Evolutionary conservation across 2,329 filamentous ascomycete species (phyloP).

Genomic region (Aspergillus sp.): DNA sequence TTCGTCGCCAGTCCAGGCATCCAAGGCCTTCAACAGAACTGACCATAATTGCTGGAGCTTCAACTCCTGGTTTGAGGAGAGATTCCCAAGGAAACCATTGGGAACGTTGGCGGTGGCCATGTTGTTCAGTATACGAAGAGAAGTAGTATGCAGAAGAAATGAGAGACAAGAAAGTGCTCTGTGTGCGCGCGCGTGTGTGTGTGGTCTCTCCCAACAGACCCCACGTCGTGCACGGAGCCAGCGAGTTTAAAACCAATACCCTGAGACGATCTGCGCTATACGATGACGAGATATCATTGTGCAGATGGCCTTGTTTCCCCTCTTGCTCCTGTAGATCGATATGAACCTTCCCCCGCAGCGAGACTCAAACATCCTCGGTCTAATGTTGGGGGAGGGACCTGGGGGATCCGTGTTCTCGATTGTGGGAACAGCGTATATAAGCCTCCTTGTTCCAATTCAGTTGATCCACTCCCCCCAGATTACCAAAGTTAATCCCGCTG

Average conservation of each 20-base stretch:
- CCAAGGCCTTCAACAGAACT: slow-evolving; percentile 54
- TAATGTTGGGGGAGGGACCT: background rate
- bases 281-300: background rate
- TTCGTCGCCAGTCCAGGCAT: slow-evolving; percentile 17
- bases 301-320: background rate
- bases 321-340: background rate
- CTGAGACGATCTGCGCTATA: background rate
- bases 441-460: background rate
- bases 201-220: background rate
- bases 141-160: background rate
- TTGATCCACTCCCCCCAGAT: background rate
- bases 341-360: background rate
- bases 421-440: background rate
- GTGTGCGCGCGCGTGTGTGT: no score
- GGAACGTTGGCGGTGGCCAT: background rate
- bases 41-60: slow-evolving; percentile 84
- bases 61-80: slow-evolving; percentile 75
- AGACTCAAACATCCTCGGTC: background rate
- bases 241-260: background rate
- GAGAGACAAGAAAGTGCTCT: no score
- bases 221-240: background rate
- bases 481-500: background rate
- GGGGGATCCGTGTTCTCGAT: background rate
- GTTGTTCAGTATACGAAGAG: background rate
- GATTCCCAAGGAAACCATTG: slow-evolving; percentile 66